These are phyloP conservation scores for Ophiostoma piceae DNA, from an alignment of 2,329 filamentous ascomycete species.

Conservation along the genomic window DNA sequence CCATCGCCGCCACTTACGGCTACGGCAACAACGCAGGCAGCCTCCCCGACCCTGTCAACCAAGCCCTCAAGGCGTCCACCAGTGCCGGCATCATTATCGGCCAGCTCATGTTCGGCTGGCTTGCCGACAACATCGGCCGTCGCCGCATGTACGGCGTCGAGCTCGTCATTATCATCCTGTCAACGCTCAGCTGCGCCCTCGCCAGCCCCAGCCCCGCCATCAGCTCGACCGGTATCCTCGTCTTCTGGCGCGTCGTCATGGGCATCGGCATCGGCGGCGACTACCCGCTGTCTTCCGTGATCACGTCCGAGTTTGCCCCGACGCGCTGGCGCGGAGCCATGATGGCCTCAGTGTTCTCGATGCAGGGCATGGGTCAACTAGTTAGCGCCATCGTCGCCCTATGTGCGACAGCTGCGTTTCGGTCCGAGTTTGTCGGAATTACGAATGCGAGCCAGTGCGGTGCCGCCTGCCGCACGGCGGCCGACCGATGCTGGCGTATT, in stretches of 20 bases:
- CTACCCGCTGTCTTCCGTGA: conserved; percentile 74
- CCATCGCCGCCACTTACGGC: conserved; percentile 37
- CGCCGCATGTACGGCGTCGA: conserved; percentile 80
- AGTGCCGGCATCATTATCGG: conserved; percentile 74
- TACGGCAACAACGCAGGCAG: conserved; percentile 49
- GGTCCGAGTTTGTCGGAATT: conserved; percentile 43
- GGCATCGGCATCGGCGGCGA: conserved; percentile 76
- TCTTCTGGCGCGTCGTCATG: conserved; percentile 75
- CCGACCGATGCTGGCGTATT: conserved; percentile 77
- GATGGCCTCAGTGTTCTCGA: conserved; percentile 67
- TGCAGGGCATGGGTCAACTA: conserved; percentile 80
- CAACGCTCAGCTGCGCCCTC: conserved; percentile 61
- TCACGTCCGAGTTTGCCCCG: conserved; percentile 79
- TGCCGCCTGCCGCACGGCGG: conserved; percentile 59
- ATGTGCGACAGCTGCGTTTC: conserved; percentile 62
- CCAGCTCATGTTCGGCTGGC: conserved; percentile 68
- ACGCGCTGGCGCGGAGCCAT: conserved; percentile 78
- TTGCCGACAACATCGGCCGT: conserved; percentile 70
- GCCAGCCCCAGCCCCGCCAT: conserved; percentile 57
- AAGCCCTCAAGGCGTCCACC: conserved; percentile 75
- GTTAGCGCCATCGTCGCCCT: conserved; percentile 64
- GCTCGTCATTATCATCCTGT: conserved; percentile 64
- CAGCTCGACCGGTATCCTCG: conserved; percentile 54
- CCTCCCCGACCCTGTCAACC: conserved; percentile 61
- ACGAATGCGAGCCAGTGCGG: conserved; percentile 48